Percentiles rank a stretch among this genome's conserved stretches.
Evolutionary conservation across 192 early-diverging fungal genomes (phyloP).

Genomic region (Dispira parvispora): DNA sequence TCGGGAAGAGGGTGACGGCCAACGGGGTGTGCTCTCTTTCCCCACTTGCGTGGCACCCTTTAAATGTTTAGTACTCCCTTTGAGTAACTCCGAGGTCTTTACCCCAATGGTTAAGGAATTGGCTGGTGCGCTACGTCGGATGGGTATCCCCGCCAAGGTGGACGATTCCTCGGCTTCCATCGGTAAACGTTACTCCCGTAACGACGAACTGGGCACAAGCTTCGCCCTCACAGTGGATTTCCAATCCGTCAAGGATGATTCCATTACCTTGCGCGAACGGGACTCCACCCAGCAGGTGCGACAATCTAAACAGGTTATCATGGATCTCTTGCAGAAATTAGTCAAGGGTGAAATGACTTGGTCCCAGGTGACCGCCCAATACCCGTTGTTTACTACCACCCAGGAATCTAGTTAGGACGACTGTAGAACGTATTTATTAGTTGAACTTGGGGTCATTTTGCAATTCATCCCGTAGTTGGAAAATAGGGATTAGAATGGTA

Average conservation of each 20-base stretch:
- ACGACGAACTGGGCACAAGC: conserved; percentile 95
- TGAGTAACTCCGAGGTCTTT: conserved; percentile 70
- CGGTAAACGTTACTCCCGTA: conserved; percentile 90
- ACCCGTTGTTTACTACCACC: conserved; percentile 42
- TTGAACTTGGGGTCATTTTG: too few species aligned
- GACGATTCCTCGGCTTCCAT: conserved; percentile 83
- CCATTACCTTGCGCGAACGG: conserved; percentile 90
- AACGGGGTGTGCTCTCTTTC: conserved; percentile 81
- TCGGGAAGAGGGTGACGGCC: conserved; percentile 69
- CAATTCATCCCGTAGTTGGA: too few species aligned
- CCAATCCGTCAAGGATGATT: conserved; percentile 83
- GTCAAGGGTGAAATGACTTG: conserved; percentile 56
- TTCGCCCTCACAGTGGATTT: conserved; percentile 98
- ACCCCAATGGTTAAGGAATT: conserved; percentile 39
- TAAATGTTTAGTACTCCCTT: conserved; percentile 83
- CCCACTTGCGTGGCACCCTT: conserved; percentile 81
- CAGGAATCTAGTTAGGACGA: neutral
- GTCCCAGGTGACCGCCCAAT: conserved; percentile 46
- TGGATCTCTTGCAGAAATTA: conserved; percentile 58
- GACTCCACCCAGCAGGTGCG: conserved; percentile 94
- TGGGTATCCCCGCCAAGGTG: conserved; percentile 63
- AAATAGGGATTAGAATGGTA: too few species aligned
- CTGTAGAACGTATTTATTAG: too few species aligned
- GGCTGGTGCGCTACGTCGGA: conserved; percentile 51
- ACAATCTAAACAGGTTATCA: conserved; percentile 46